Conservation (phyloP, 1,284 basidiomycete genomes). For the Vanrija sp. region DNA sequence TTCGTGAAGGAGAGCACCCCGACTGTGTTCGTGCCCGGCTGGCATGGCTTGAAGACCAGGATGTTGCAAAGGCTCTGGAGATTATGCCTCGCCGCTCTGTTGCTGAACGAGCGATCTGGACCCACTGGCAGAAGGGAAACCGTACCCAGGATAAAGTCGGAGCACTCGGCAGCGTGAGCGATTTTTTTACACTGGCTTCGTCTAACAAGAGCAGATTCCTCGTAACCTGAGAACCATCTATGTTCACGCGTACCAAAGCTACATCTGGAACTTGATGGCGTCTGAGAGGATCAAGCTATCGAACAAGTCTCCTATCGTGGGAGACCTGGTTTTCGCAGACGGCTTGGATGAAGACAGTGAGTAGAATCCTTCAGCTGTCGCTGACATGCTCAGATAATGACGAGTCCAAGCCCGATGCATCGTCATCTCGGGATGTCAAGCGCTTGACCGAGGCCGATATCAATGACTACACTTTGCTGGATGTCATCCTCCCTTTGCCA, state of each 20-base stretch:
- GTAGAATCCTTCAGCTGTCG: constrained; percentile 1
- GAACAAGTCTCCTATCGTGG: constrained; percentile 67
- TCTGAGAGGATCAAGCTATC: constrained; percentile 88
- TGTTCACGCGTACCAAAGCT: constrained; percentile 97
- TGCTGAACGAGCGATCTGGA: constrained; percentile 86
- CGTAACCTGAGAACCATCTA: constrained; percentile 94
- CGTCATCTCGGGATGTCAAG: constrained; percentile 58
- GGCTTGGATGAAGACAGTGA: constrained; percentile 54
- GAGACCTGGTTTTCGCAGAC: constrained; percentile 72
- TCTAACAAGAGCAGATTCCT: constrained; percentile 65
- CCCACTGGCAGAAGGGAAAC: constrained; percentile 80
- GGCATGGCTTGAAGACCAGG: constrained; percentile 74
- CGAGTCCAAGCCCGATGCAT: constrained; percentile 31
- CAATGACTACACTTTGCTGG: constrained; percentile 76
- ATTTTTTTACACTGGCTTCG: no score
- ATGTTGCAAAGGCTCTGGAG: constrained; percentile 71
- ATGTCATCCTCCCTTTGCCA: constrained; percentile 92
- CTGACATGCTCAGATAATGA: neutral
- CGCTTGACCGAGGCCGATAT: constrained; percentile 71
- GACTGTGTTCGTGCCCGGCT: constrained; percentile 74
- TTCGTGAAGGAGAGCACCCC: constrained; percentile 82
- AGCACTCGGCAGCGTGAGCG: constrained; percentile 71
- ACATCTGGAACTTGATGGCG: constrained; percentile 95
- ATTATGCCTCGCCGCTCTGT: constrained; percentile 83
- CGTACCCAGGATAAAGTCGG: constrained; percentile 79